Percentiles rank a stretch among this genome's conserved stretches.
These are phyloP conservation scores for Solanum hybrid DNA, from an alignment of 305 asterid species.

Conservation along the genomic window DNA sequence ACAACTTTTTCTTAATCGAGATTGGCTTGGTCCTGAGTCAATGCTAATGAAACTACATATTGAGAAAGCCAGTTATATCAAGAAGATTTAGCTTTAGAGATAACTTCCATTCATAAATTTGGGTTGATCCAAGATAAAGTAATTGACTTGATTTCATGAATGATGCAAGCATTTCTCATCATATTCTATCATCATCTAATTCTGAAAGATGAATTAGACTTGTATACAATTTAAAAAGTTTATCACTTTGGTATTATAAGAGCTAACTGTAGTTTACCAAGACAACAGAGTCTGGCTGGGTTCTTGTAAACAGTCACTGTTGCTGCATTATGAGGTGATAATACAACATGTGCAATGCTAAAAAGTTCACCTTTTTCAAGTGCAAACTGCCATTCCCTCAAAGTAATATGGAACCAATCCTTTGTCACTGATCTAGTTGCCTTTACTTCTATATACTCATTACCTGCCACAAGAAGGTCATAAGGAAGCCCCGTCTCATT, in stretches of 20 bases:
- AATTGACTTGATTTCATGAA: background rate
- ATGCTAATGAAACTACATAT: background rate
- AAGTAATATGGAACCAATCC: conserved; percentile 49
- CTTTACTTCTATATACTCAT: conserved; percentile 50
- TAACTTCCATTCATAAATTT: background rate
- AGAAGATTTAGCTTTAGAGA: background rate
- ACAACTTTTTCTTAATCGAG: background rate
- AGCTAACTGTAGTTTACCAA: conserved; percentile 68
- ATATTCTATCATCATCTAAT: background rate
- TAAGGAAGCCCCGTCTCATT: conserved; percentile 90
- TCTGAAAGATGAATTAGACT: background rate
- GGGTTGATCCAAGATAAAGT: background rate
- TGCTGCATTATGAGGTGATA: conserved; percentile 34
- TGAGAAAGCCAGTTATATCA: background rate
- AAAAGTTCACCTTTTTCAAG: conserved; percentile 57
- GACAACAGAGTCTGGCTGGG: conserved; percentile 63
- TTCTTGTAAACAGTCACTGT: conserved; percentile 65
- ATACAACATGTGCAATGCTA: conserved; percentile 59
- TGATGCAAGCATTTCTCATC: background rate
- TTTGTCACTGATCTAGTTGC: conserved; percentile 38
- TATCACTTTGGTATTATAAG: background rate
- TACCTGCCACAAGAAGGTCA: conserved; percentile 48
- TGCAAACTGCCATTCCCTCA: conserved; percentile 71
- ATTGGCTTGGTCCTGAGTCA: background rate
- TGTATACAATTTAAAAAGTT: background rate